Percentiles rank a stretch among this genome's conserved stretches.
phyloP scores from a whole-genome alignment of 148 eudicot genomes.

The Cornus florida region DNA sequence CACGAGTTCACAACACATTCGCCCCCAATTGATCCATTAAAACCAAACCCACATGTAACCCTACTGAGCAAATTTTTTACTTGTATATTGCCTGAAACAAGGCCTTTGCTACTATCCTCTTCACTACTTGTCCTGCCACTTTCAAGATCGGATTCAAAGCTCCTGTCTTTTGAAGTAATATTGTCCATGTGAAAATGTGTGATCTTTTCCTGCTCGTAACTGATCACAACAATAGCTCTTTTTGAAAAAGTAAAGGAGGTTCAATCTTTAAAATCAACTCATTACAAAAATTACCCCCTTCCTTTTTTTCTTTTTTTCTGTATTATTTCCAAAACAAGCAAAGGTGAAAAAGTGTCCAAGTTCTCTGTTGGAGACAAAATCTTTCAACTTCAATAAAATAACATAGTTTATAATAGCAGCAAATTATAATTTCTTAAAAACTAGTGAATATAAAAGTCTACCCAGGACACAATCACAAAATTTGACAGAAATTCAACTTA shows the following conservation, averaged over 20 bases:
- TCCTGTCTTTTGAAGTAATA: constrained; percentile 39
- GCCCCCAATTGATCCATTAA: constrained; percentile 27
- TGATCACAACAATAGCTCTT: background rate
- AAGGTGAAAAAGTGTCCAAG: too few relatives aligned
- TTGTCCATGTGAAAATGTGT: constrained; percentile 18
- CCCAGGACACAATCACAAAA: too few relatives aligned
- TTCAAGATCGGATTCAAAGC: constrained; percentile 53
- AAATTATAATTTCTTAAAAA: too few relatives aligned
- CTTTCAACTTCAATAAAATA: too few relatives aligned
- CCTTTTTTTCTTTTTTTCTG: too few relatives aligned
- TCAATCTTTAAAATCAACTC: background rate
- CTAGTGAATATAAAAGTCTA: too few relatives aligned
- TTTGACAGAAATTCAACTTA: too few relatives aligned
- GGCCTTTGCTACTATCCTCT: constrained; percentile 36
- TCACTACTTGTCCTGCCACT: constrained; percentile 44
- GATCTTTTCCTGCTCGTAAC: background rate
- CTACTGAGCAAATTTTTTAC: constrained; percentile 32
- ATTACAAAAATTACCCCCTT: too few relatives aligned
- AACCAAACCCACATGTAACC: constrained; percentile 29
- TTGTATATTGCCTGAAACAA: constrained; percentile 22
- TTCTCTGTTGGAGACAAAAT: too few relatives aligned
- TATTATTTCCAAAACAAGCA: too few relatives aligned
- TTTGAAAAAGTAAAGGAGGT: too few relatives aligned
- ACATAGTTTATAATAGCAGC: too few relatives aligned
- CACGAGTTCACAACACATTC: constrained; percentile 25